A percentile compares a stretch with the other conserved stretches of the same genome.
These are phyloP conservation scores for Letharia columbiana DNA, from an alignment of 495 filamentous ascomycete species.

Conservation along the genomic window DNA sequence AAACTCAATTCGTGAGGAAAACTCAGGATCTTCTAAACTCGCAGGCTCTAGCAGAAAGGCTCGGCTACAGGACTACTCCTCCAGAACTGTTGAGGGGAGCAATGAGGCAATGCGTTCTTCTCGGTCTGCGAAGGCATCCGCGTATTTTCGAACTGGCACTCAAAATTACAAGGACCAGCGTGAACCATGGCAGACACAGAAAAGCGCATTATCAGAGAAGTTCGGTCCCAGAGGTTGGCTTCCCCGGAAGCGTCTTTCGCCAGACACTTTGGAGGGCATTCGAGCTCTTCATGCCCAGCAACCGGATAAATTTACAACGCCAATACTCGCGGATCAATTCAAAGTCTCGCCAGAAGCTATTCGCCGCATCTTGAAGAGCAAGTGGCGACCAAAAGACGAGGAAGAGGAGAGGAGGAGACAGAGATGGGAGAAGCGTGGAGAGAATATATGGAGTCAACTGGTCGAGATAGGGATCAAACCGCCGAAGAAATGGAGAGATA, in stretches of 20 bases:
- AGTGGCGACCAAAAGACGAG: conserved; percentile 62
- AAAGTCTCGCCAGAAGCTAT: conserved; percentile 79
- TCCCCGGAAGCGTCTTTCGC: conserved; percentile 78
- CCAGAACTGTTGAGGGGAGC: background rate
- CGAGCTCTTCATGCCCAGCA: conserved; percentile 65
- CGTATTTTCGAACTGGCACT: background rate
- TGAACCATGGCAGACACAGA: conserved; percentile 64
- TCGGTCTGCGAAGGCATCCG: background rate
- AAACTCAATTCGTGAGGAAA: background rate
- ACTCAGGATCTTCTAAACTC: background rate
- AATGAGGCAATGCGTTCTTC: background rate
- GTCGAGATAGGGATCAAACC: conserved; percentile 60
- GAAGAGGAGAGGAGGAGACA: conserved; percentile 51
- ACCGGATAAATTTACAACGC: conserved; percentile 66
- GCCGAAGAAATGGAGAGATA: conserved; percentile 55
- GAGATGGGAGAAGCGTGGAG: conserved; percentile 74
- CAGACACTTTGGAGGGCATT: conserved; percentile 82
- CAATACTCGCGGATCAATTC: conserved; percentile 68
- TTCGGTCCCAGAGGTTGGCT: conserved; percentile 66
- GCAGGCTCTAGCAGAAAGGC: background rate
- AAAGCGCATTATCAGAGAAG: conserved; percentile 58
- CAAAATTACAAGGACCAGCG: conserved; percentile 1
- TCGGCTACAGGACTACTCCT: background rate
- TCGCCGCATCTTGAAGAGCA: conserved; percentile 73
- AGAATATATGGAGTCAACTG: conserved; percentile 65